Conservation (phyloP, 306 rosid species). For the Rosa rugosa region DNA sequence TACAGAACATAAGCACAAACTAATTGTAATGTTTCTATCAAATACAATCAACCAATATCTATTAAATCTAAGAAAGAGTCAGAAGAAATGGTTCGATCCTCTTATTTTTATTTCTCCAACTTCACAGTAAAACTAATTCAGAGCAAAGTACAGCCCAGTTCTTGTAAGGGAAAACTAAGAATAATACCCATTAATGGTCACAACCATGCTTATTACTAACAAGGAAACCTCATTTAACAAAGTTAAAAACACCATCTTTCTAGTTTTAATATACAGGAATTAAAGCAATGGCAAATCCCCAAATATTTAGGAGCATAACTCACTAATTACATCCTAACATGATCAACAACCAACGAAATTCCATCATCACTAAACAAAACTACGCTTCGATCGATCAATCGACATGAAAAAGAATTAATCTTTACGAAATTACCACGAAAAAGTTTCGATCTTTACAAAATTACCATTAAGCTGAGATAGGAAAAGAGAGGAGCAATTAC, state of each 20-base stretch:
- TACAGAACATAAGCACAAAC: background rate
- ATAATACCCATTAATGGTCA: background rate
- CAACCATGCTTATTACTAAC: background rate
- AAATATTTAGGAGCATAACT: background rate
- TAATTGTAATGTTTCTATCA: background rate
- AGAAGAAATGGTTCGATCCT: background rate
- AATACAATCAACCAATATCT: background rate
- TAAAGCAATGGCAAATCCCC: background rate
- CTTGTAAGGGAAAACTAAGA: background rate
- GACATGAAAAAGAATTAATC: background rate
- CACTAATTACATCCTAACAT: background rate
- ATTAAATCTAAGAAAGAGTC: background rate
- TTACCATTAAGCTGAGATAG: background rate
- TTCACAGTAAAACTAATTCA: background rate
- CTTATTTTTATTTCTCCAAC: background rate
- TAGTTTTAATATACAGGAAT: background rate
- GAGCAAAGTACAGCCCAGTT: background rate
- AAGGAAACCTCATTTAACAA: background rate
- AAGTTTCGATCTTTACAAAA: background rate
- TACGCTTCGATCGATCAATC: background rate
- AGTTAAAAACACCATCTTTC: slow-evolving; percentile 13
- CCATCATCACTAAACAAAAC: background rate
- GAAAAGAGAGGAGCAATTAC: slow-evolving; percentile 34
- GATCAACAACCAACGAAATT: background rate
- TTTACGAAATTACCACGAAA: background rate